A percentile compares a stretch with the other conserved stretches of the same genome.
Conservation (phyloP, 177 flowering plant genomes). For the Tripterygium wilfordii region DNA sequence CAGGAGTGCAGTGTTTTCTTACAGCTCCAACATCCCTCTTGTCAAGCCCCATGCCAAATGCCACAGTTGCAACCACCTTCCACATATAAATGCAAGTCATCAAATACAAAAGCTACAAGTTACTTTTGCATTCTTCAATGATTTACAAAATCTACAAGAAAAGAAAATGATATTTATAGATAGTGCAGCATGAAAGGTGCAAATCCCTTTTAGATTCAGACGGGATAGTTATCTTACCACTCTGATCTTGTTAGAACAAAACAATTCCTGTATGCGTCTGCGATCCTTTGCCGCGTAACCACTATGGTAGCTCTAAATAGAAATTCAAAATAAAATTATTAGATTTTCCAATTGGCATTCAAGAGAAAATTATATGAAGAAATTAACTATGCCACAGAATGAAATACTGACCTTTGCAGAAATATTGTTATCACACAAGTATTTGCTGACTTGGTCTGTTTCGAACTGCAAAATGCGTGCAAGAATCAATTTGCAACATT, state of each 20-base stretch:
- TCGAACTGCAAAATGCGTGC: slow-evolving; percentile 58
- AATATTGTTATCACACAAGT: slow-evolving; percentile 72
- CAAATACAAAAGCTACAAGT: not conserved
- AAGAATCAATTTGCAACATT: slow-evolving; percentile 3
- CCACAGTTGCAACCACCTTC: slow-evolving; percentile 99
- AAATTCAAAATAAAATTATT: slow-evolving; percentile 5
- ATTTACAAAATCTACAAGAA: too few species aligned
- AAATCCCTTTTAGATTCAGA: too few species aligned
- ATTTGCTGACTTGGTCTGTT: slow-evolving; percentile 74
- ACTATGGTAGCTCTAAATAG: slow-evolving; percentile 83
- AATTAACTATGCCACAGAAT: not conserved
- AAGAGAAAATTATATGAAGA: not conserved
- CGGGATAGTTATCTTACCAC: slow-evolving; percentile 49
- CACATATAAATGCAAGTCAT: slow-evolving; percentile 4
- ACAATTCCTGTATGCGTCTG: slow-evolving; percentile 68
- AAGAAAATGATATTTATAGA: not conserved
- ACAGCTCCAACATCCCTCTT: slow-evolving; percentile 95
- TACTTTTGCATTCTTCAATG: too few species aligned
- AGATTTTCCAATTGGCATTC: slow-evolving; percentile 3
- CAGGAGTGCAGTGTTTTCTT: slow-evolving; percentile 27
- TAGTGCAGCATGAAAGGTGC: not conserved
- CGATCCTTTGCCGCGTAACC: slow-evolving; percentile 78
- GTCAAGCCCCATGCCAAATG: slow-evolving; percentile 99
- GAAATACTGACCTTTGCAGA: slow-evolving; percentile 64
- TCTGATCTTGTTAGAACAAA: slow-evolving; percentile 85